These are phyloP conservation scores for Mycena galopus DNA, from an alignment of 768 basidiomycete genomes.

Conservation along the genomic window DNA sequence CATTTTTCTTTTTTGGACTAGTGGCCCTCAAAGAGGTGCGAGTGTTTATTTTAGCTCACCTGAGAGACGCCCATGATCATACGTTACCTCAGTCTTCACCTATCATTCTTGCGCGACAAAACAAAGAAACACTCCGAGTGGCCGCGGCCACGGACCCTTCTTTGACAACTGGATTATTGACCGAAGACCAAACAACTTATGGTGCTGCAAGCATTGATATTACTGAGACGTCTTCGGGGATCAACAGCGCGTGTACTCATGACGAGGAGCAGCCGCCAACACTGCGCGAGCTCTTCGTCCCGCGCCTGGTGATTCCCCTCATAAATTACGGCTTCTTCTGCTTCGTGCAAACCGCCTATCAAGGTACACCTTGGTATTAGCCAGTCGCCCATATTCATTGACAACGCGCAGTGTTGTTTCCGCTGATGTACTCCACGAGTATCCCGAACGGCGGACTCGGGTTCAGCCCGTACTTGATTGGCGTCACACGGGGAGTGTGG, in stretches of 20 bases:
- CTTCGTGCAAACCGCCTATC: conserved; percentile 36
- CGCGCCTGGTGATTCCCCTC: conserved; percentile 34
- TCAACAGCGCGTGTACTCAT: not conserved
- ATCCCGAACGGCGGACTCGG: conserved; percentile 64
- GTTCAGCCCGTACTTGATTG: conserved; percentile 62
- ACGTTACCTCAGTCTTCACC: conserved; percentile 24
- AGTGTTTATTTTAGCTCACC: not conserved
- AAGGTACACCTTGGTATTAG: conserved; percentile 11
- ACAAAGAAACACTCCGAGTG: not conserved
- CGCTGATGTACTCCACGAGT: conserved; percentile 59
- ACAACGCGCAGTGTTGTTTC: conserved; percentile 34
- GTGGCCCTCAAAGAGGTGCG: conserved; percentile 46
- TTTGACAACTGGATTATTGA: conserved; percentile 15
- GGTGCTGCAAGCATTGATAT: conserved; percentile 16
- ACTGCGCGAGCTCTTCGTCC: conserved; percentile 31
- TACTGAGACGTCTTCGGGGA: not conserved
- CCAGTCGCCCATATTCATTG: not conserved
- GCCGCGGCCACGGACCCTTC: conserved; percentile 19
- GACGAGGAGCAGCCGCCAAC: conserved; percentile 32
- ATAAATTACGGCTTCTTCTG: conserved; percentile 38
- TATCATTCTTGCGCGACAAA: conserved; percentile 13
- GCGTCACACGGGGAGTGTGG: conserved; percentile 58
- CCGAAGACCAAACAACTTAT: conserved; percentile 15
- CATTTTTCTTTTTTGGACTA: conserved; percentile 36
- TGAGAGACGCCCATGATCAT: not conserved